phyloP scores from a whole-genome alignment of 163 green algal species.

The Scenedesmus sp. region DNA sequence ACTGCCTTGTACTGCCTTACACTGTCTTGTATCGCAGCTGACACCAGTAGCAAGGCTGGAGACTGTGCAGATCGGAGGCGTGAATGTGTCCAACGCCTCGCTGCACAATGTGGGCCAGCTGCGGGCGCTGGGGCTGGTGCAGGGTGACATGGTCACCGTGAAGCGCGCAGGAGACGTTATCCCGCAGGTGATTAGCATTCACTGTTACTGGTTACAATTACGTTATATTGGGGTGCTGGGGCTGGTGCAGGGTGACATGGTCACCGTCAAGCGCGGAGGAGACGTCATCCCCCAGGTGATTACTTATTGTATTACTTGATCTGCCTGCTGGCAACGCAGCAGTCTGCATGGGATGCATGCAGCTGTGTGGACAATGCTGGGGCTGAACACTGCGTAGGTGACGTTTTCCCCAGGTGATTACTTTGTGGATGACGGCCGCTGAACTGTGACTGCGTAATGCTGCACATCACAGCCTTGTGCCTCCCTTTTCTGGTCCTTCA shows the following conservation, averaged over 20 bases:
- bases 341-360: no score
- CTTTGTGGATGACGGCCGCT: not conserved
- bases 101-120: constrained; percentile 62
- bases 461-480: no score
- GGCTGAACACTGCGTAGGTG: no score
- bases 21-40: constrained; percentile 42
- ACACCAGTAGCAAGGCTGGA: constrained; percentile 61
- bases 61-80: constrained; percentile 61
- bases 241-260: constrained; percentile 45
- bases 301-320: no score
- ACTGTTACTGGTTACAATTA: not conserved
- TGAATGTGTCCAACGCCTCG: constrained; percentile 52
- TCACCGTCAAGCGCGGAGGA: constrained; percentile 56
- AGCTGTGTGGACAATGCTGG: no score
- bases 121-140: not conserved
- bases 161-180: constrained; percentile 67
- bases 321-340: no score
- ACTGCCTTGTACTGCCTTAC: not conserved
- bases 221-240: not conserved
- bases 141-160: constrained; percentile 58
- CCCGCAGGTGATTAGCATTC: constrained; percentile 45
- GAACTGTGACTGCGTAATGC: no score
- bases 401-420: not conserved
- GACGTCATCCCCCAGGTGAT: constrained; percentile 63
- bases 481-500: no score